Conservation (phyloP, 2,329 filamentous ascomycete genomes). For the Xylaria sp. region DNA sequence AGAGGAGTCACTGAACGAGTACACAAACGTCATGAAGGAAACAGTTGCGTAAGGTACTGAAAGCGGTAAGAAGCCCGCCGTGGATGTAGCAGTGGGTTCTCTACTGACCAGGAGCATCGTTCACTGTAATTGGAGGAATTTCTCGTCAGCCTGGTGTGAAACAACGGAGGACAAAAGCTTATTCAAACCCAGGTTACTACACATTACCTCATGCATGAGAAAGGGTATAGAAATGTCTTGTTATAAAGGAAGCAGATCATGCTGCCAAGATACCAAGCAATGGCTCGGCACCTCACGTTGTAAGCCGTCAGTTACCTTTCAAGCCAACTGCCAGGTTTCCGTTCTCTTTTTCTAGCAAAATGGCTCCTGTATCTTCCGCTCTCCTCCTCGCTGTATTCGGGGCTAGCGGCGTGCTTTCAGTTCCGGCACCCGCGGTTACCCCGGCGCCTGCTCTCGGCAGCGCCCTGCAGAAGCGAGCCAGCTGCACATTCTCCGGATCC, state of each 20-base stretch:
- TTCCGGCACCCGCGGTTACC: conserved; percentile 15
- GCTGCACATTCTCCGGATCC: conserved; percentile 67
- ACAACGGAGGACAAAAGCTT: conserved; percentile 5
- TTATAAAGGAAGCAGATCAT: conserved; percentile 21
- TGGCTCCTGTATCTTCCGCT: conserved; percentile 20
- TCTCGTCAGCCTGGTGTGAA: conserved; percentile 11
- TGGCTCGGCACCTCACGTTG: not conserved
- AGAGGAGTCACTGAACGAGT: not conserved
- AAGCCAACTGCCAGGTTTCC: not conserved
- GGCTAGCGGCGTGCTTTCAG: conserved; percentile 20
- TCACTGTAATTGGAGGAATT: conserved; percentile 28
- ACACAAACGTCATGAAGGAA: not conserved
- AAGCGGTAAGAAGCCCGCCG: not conserved
- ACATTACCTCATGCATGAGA: not conserved
- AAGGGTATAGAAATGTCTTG: not conserved
- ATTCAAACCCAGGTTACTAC: not conserved
- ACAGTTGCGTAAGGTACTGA: not conserved
- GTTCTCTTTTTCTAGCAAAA: conserved; percentile 12
- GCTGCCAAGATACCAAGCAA: conserved; percentile 21
- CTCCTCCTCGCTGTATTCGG: conserved; percentile 29
- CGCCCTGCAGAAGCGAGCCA: conserved; percentile 28
- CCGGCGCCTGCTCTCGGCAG: conserved; percentile 23
- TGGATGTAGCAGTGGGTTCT: not conserved
- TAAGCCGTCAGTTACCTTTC: conserved; percentile 15
- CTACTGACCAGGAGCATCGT: not conserved